phyloP scores from a whole-genome alignment of 371 early-diverging fungal species.

The Lichtheimia corymbifera region DNA sequence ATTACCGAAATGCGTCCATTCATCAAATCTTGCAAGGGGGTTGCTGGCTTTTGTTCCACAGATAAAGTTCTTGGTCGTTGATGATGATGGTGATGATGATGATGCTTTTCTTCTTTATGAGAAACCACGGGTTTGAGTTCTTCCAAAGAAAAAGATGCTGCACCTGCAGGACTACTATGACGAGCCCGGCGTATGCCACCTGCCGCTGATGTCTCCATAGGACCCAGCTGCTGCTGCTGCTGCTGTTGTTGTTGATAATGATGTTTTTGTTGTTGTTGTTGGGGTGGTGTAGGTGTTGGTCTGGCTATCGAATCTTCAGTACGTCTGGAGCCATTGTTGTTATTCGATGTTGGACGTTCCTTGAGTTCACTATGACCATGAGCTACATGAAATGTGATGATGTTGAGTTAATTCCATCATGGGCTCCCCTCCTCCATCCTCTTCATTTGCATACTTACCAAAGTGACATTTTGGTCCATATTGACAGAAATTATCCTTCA shows the following conservation, averaged over 20 bases:
- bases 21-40: conserved; percentile 5
- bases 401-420: background rate
- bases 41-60: background rate
- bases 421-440: too few relatives aligned
- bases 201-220: conserved; percentile 21
- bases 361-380: conserved; percentile 27
- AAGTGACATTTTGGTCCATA: conserved; percentile 86
- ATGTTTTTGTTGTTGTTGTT: conserved; percentile 3
- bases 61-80: too few relatives aligned
- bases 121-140: too few relatives aligned
- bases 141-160: too few relatives aligned
- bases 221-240: conserved; percentile 14
- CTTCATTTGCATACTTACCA: conserved; percentile 52
- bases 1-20: conserved; percentile 8
- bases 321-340: conserved; percentile 1
- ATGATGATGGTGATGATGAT: too few relatives aligned
- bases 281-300: background rate
- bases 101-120: too few relatives aligned
- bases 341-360: conserved; percentile 27
- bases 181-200: conserved; percentile 19
- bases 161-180: background rate
- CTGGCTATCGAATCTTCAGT: background rate
- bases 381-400: conserved; percentile 7
- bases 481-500: conserved; percentile 78
- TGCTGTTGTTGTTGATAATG: background rate